A percentile compares a stretch with the other conserved stretches of the same genome.
These are phyloP conservation scores for Haemoproteus tartakovskyi DNA, from an alignment of 169 alveolate species.

Conservation along the genomic window DNA sequence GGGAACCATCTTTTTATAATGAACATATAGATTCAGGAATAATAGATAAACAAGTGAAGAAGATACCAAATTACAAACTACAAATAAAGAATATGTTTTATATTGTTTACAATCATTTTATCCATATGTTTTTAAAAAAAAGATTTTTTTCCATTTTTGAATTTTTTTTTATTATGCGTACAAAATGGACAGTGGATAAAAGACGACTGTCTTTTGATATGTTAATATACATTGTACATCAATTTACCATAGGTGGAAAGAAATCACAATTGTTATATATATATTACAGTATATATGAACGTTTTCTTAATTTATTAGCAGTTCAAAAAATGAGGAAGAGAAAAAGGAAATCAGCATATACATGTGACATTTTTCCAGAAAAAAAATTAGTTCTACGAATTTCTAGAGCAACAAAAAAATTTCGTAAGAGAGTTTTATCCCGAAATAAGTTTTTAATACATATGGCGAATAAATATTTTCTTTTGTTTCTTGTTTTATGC, in stretches of 20 bases:
- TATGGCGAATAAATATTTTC: conserved; percentile 13
- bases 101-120: conserved; percentile 4
- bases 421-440: not conserved
- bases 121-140: conserved; percentile 16
- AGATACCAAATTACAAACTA: not conserved
- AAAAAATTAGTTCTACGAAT: not conserved
- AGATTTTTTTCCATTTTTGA: conserved; percentile 8
- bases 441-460: conserved; percentile 8
- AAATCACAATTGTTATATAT: conserved; percentile 2
- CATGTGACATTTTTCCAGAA: not conserved
- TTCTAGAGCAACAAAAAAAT: too few relatives aligned
- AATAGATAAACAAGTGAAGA: not conserved
- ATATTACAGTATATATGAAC: conserved; percentile 1
- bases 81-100: not conserved
- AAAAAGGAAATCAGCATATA: too few relatives aligned
- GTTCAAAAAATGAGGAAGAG: not conserved
- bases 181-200: not conserved
- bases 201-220: not conserved
- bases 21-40: not conserved
- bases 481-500: not conserved
- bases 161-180: not conserved
- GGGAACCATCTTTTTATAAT: too few relatives aligned
- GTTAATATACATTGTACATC: too few relatives aligned
- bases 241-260: not conserved
- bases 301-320: not conserved